Evolutionary conservation across 2,329 filamentous ascomycete genomes (phyloP).

Genomic region (Myriosclerotinia duriaeana): DNA sequence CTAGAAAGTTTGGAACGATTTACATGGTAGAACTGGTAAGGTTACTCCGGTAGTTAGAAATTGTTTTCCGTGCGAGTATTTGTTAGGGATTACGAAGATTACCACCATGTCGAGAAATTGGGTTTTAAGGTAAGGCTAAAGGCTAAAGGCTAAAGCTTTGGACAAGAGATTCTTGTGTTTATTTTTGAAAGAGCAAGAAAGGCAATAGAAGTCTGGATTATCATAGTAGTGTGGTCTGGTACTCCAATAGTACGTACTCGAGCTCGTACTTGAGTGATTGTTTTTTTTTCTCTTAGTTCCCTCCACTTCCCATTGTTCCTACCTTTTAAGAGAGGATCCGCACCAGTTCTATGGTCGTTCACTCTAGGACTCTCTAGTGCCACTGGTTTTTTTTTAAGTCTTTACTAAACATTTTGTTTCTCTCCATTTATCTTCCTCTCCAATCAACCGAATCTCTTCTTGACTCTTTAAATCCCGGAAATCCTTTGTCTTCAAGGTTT

Average conservation of each 20-base stretch:
- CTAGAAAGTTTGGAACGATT: constrained; percentile 5
- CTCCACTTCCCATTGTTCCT: constrained; percentile 11
- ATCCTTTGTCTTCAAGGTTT: constrained; percentile 5
- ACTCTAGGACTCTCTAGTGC: constrained; percentile 5
- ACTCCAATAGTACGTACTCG: neutral
- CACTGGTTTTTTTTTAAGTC: neutral
- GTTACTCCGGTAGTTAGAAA: neutral
- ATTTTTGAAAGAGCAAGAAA: neutral
- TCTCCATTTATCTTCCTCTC: constrained; percentile 10
- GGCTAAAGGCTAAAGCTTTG: constrained; percentile 16
- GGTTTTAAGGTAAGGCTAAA: neutral
- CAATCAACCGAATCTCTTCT: neutral
- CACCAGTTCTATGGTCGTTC: neutral
- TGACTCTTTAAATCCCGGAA: neutral
- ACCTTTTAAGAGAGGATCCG: constrained; percentile 9
- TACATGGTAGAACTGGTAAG: neutral
- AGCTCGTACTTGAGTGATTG: neutral
- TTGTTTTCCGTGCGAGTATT: constrained; percentile 1
- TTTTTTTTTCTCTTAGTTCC: constrained; percentile 7
- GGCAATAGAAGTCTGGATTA: neutral
- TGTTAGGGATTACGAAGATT: neutral
- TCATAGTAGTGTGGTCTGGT: neutral
- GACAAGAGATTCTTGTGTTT: neutral
- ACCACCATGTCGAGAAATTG: neutral
- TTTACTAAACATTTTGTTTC: constrained; percentile 5